These are phyloP conservation scores for Pseudonectria buxi DNA, from an alignment of 2,329 filamentous ascomycete species.

Conservation along the genomic window DNA sequence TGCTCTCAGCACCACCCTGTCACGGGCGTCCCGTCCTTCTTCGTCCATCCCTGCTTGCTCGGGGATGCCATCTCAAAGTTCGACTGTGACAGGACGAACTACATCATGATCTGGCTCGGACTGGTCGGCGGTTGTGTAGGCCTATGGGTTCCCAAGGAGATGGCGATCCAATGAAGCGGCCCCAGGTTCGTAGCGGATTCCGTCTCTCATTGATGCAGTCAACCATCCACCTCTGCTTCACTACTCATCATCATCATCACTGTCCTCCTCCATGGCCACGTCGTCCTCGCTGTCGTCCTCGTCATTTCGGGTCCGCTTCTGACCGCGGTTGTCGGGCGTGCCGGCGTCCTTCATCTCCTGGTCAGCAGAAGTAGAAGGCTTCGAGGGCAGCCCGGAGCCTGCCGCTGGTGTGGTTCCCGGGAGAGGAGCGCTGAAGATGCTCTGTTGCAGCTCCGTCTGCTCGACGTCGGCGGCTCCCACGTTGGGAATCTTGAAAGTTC, in stretches of 20 bases:
- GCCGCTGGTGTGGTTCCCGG: constrained; percentile 41
- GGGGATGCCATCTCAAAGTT: constrained; percentile 70
- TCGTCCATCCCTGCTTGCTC: constrained; percentile 88
- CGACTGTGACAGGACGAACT: constrained; percentile 56
- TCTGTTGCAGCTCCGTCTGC: constrained; percentile 69
- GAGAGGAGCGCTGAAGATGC: constrained; percentile 66
- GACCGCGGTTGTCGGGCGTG: constrained; percentile 50
- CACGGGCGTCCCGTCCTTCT: constrained; percentile 72
- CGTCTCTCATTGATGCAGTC: constrained; percentile 12
- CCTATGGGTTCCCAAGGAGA: constrained; percentile 66
- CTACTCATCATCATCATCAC: constrained; percentile 71
- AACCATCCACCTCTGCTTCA: constrained; percentile 11
- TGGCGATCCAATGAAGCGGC: constrained; percentile 40
- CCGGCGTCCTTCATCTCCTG: constrained; percentile 44
- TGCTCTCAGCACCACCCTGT: constrained; percentile 69
- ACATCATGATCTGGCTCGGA: constrained; percentile 86
- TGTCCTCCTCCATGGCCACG: constrained; percentile 63
- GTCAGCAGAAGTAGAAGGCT: constrained; percentile 42
- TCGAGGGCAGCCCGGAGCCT: constrained; percentile 37
- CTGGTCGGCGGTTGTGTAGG: constrained; percentile 75
- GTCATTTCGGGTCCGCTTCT: constrained; percentile 64
- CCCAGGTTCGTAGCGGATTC: constrained; percentile 5
- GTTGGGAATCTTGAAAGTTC: constrained; percentile 70
- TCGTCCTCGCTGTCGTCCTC: constrained; percentile 62
- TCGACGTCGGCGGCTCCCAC: constrained; percentile 47